Percentiles rank a stretch among this genome's conserved stretches.
These are phyloP conservation scores for Dendrostoma leiphaemia DNA, from an alignment of 2,329 filamentous ascomycete species.

Conservation along the genomic window DNA sequence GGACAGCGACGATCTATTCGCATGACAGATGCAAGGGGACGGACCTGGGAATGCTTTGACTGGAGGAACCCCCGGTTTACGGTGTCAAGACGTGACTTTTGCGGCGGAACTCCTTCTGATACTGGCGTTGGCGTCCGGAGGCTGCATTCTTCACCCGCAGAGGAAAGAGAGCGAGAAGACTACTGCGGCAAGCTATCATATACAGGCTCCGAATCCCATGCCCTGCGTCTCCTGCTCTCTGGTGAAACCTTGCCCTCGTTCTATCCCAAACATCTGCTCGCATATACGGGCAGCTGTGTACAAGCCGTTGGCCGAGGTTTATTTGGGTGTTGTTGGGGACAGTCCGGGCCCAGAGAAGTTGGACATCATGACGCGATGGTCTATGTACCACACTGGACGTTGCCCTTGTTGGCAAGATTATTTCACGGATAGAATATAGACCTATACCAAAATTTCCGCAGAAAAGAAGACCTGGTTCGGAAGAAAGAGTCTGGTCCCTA, in stretches of 20 bases:
- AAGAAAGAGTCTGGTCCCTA: too few relatives aligned
- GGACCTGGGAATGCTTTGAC: background rate
- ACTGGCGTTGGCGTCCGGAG: conserved; percentile 17
- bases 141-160: conserved; percentile 12
- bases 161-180: background rate
- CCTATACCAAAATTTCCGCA: too few relatives aligned
- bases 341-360: too few relatives aligned
- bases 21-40: background rate
- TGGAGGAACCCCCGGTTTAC: background rate
- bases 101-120: conserved; percentile 2
- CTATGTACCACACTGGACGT: too few relatives aligned
- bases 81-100: background rate
- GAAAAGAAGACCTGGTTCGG: too few relatives aligned
- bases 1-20: background rate
- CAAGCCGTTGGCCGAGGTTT: too few relatives aligned
- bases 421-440: too few relatives aligned
- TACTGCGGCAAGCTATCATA: conserved; percentile 2
- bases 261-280: too few relatives aligned
- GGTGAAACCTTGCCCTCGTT: background rate
- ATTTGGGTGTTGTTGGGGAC: too few relatives aligned
- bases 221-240: background rate
- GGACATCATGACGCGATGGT: too few relatives aligned
- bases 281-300: too few relatives aligned
- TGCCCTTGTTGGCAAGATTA: too few relatives aligned
- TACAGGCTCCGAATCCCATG: conserved; percentile 10